These are phyloP conservation scores for Parathielavia appendiculata DNA, from an alignment of 495 filamentous ascomycete genomes.

Conservation along the genomic window DNA sequence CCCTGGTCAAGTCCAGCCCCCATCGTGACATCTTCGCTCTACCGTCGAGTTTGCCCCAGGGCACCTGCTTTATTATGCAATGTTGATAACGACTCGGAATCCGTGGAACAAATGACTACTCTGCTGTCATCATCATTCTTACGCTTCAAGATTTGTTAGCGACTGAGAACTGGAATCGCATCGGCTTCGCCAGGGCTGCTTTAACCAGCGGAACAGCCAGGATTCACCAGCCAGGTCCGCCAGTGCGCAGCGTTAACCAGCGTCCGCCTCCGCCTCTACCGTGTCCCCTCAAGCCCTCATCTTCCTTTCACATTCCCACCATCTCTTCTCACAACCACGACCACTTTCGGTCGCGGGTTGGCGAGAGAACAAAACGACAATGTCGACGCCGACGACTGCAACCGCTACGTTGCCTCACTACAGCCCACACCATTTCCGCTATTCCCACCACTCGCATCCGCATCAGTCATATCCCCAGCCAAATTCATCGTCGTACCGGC, in stretches of 20 bases:
- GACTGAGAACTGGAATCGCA: not conserved
- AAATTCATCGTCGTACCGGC: conserved; percentile 47
- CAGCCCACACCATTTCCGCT: conserved; percentile 59
- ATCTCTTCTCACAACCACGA: conserved; percentile 6
- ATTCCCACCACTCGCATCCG: conserved; percentile 63
- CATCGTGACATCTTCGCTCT: not conserved
- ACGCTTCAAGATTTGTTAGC: not conserved
- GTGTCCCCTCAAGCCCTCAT: not conserved
- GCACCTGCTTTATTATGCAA: not conserved
- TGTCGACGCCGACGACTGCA: conserved; percentile 83
- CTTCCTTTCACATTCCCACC: conserved; percentile 10
- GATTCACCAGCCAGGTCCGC: conserved; percentile 17
- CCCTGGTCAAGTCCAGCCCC: not conserved
- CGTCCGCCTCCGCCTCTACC: conserved; percentile 15
- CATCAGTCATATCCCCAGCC: conserved; percentile 28
- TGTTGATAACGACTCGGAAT: not conserved
- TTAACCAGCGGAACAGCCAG: conserved; percentile 6
- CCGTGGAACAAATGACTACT: conserved; percentile 1
- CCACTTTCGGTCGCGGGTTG: conserved; percentile 8
- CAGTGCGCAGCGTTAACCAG: conserved; percentile 16
- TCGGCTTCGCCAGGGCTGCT: not conserved
- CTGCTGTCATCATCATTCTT: not conserved
- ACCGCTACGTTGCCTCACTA: conserved; percentile 65
- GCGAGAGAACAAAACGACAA: conserved; percentile 36
- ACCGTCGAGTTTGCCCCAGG: not conserved